Base-by-base conservation (phyloP, 1,139 yeast genomes). In the Arxiozyma slooffiae region DNA sequence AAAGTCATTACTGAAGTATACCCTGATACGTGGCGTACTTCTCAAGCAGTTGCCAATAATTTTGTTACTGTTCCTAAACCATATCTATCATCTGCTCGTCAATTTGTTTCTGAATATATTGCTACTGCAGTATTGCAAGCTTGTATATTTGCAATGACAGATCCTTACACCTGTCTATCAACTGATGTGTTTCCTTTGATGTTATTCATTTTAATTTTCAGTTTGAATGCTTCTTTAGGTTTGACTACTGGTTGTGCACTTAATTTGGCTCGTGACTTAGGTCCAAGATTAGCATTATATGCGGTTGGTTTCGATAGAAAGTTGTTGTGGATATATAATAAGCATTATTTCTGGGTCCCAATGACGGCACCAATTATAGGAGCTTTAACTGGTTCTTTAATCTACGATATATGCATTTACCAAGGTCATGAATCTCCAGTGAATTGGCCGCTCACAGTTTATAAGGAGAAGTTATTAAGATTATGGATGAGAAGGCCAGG, bases 231-330 rank as follows among this genome's bases (percentile, higher is more conserved):
- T 18, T 61, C 74, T 20, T 67, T 72, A 52, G 76, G 78, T 47
- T 74, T 69, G 63, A 76, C 74, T 60, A 76, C 80, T 23, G 79
- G 79, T 38, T 74, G 75, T 57, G 79, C 79, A 45, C 64, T 76
- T 56, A 76, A 76, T 62, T 64, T 73, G 54, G 80, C 80, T 23
- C 73, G 80, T 66, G 80, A 76, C 62, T 67, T 75, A 50, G 78
- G 77, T 41, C 80, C 80, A 52, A 66, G 80, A 57, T 59, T 76
- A 45, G 78, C 78, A 36, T 62, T 77, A 36, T 67, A 66, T 46
- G 63, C 73, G 46, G 67, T 74, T 44, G 80, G 80, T 36, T 75
- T 74, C 55, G 71, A 74, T 46, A 59, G 68, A 48, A 66, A 67
- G 22, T 61, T 74, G 42, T 51, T 67, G 56, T 76, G 72, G 67